Conservation (phyloP, 805 yeast genomes). For the Pichia sporocuriosa region DNA sequence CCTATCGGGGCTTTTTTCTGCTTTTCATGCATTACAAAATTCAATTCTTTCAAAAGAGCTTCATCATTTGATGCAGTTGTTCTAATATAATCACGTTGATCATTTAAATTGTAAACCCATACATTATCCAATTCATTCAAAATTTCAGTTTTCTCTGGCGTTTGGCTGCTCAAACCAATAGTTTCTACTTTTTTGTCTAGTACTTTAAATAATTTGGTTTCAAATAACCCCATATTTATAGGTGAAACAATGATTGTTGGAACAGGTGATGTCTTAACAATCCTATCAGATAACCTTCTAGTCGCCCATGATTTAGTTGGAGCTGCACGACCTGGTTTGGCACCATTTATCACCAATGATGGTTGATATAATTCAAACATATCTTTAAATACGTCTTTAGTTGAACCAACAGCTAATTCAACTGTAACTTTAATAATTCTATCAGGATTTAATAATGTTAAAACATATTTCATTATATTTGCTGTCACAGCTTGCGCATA, state of each 20-base stretch:
- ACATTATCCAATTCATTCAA: constrained; percentile 21
- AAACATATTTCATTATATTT: constrained; percentile 46
- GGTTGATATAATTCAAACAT: constrained; percentile 59
- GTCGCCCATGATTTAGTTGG: constrained; percentile 56
- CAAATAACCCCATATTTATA: constrained; percentile 48
- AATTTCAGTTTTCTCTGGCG: constrained; percentile 14
- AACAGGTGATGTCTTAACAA: constrained; percentile 56
- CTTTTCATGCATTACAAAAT: background rate
- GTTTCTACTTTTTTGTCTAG: constrained; percentile 21
- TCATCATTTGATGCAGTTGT: constrained; percentile 13
- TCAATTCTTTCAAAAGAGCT: constrained; percentile 10
- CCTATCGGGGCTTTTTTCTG: background rate
- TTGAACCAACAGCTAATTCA: constrained; percentile 54
- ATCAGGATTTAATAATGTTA: constrained; percentile 40
- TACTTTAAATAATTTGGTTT: constrained; percentile 34
- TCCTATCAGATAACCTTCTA: constrained; percentile 54
- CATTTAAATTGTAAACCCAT: constrained; percentile 22
- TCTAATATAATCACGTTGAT: constrained; percentile 18
- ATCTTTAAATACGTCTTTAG: constrained; percentile 50
- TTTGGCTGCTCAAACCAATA: constrained; percentile 9
- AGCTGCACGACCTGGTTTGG: constrained; percentile 43
- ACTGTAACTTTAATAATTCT: constrained; percentile 46
- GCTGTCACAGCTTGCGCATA: constrained; percentile 38
- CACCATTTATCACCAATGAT: constrained; percentile 46
- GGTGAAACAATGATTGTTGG: constrained; percentile 68